Percentiles rank a stretch among this genome's conserved stretches.
Evolutionary conservation across 371 early-diverging fungal species (phyloP).

Genomic region (Lichtheimia ornata): DNA sequence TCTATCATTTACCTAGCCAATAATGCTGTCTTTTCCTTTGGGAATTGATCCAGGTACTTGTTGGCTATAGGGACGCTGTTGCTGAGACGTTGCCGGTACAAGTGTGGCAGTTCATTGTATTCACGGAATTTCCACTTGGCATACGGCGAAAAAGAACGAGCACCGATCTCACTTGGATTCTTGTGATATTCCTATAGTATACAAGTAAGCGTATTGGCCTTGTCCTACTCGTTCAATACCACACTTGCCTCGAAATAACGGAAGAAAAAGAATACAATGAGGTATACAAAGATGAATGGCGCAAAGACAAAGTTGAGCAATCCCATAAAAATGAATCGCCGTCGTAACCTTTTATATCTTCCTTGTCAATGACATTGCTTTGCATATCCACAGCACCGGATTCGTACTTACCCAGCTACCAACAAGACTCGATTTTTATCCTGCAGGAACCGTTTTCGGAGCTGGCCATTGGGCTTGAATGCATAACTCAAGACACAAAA

Average conservation of each 20-base stretch:
- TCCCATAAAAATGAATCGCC: constrained; percentile 88
- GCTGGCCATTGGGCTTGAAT: constrained; percentile 83
- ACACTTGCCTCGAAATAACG: constrained; percentile 86
- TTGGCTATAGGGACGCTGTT: constrained; percentile 72
- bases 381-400: neutral
- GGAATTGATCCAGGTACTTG: constrained; percentile 88
- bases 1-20: constrained; percentile 62
- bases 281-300: constrained; percentile 85
- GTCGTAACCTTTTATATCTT: constrained; percentile 57
- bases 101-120: constrained; percentile 95
- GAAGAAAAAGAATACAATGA: constrained; percentile 88
- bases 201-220: neutral
- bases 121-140: constrained; percentile 94
- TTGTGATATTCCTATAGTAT: constrained; percentile 77
- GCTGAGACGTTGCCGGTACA: constrained; percentile 78
- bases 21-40: constrained; percentile 77
- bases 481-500: constrained; percentile 84
- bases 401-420: constrained; percentile 53
- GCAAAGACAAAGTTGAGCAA: constrained; percentile 80
- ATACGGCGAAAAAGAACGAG: constrained; percentile 83
- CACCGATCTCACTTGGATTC: constrained; percentile 81
- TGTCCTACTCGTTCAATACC: neutral
- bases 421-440: constrained; percentile 63
- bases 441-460: constrained; percentile 79
- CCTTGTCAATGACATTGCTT: neutral